Evolutionary conservation across 208 protist genomes (phyloP).

Genomic region (Willaertia magna): DNA sequence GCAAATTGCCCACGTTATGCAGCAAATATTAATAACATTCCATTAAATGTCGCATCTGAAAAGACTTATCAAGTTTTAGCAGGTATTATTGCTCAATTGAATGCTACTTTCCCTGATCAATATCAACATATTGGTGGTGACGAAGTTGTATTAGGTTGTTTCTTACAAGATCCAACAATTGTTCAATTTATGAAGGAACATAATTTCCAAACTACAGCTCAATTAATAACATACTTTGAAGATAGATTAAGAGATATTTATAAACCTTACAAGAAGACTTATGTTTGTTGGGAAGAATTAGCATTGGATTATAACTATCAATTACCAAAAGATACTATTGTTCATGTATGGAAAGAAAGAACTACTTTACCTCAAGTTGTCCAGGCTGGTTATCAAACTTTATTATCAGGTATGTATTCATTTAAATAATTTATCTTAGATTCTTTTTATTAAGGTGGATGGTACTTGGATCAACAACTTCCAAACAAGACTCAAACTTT

Average conservation of each 20-base stretch:
- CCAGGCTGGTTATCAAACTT: background rate
- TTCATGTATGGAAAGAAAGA: conserved; percentile 22
- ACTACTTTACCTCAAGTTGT: background rate
- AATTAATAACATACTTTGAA: background rate
- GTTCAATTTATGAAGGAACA: background rate
- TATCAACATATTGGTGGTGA: conserved; percentile 8
- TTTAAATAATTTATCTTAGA: no score
- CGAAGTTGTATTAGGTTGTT: conserved; percentile 9
- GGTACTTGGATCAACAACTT: conserved; percentile 24
- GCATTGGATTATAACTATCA: background rate
- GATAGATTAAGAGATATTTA: background rate
- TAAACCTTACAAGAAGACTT: background rate
- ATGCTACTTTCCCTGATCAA: background rate
- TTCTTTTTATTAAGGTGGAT: no score
- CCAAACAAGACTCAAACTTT: background rate
- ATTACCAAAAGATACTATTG: conserved; percentile 14
- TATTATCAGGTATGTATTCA: no score
- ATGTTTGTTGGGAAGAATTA: conserved; percentile 16
- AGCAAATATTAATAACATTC: background rate
- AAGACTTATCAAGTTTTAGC: conserved; percentile 12
- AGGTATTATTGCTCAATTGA: background rate
- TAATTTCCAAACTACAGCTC: background rate
- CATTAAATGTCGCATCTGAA: background rate
- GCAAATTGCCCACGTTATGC: background rate
- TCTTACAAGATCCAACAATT: background rate